Evolutionary conservation across 345 rosid species (phyloP), one percentile per base, ranked within the genome.

Genomic region (Dovyalis caffra): DNA sequence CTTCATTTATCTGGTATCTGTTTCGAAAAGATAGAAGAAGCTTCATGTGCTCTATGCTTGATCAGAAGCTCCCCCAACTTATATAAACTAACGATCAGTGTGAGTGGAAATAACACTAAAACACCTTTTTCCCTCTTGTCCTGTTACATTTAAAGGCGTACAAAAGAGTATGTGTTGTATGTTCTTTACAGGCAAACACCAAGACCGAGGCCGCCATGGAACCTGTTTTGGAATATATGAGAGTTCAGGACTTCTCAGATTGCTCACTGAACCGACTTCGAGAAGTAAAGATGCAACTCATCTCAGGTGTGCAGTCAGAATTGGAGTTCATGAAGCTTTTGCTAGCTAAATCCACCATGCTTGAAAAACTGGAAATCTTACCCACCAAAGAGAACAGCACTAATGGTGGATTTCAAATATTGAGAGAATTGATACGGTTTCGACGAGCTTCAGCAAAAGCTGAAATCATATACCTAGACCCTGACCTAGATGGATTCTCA

Each of bases 41-140:
- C 51, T 29, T 74, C 77, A 7, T 51, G 77, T 53, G 71, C 77
- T 74, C 71, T 53, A 37, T 65, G 77, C 64, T 74, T 74, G 77
- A 74, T 74, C 45, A 51, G 64, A 25, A 74, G 71, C 64, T 74
- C 71, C 49, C 77, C 71, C 64, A 66, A 74, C 35, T 51, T 74
- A 65, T 64, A 74, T 33, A 57, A 66, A 66, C 77, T 74, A 51
- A 66, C 62, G 10, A 49, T 74, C 56, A 31, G 9, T 8, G 71
- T 74, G 49, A 74, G 65, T 58, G 21, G 15, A n/a, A n/a, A n/a
- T 45, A 29, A 4, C 34, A 45, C 2, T 35, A 35, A 1, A 35
- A 35, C 1, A 5, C 9, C 37, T 35, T 0, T 35, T 35, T n/a
- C n/a, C 37, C 7, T 35, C 37, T 35, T 35, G 5, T 6, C 37